Conservation (phyloP, 1,139 yeast genomes). For the Nakaseomyces uthaithaninus region DNA sequence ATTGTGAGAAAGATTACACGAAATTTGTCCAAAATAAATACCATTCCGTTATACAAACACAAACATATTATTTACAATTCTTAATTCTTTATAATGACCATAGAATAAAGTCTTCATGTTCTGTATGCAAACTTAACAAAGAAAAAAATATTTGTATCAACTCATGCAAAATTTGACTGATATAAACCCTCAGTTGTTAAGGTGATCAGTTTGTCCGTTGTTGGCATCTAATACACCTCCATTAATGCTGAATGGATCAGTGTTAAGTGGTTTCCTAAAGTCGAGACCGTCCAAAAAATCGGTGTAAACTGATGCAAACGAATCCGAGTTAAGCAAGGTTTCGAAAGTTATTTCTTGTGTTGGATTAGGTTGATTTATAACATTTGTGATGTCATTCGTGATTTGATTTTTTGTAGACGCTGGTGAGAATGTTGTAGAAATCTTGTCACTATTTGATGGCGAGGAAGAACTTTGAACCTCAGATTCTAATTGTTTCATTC, state of each 20-base stretch:
- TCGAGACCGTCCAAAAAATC: slow-evolving; percentile 4
- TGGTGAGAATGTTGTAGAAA: slow-evolving; percentile 1
- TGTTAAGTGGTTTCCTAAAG: slow-evolving; percentile 3
- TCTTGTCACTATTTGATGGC: not conserved
- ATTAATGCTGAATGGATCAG: slow-evolving; percentile 3
- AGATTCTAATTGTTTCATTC: slow-evolving; percentile 5
- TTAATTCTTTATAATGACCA: no score
- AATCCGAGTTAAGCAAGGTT: slow-evolving; percentile 1
- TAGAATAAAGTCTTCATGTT: no score
- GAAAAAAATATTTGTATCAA: no score
- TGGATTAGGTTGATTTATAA: not conserved
- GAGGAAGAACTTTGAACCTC: slow-evolving; percentile 5
- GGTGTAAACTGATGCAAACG: slow-evolving; percentile 2
- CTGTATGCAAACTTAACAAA: no score
- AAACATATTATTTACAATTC: not conserved
- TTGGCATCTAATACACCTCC: not conserved
- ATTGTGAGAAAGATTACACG: not conserved
- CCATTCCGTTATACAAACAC: not conserved
- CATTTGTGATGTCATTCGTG: not conserved
- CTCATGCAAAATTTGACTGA: no score
- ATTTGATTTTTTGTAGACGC: not conserved
- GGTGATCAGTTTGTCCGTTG: not conserved
- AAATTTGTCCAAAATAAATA: not conserved
- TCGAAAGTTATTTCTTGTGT: not conserved
- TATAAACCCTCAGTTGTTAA: no score